These are phyloP conservation scores for Penicillium sp. DNA, from an alignment of 2,329 filamentous ascomycete species.

Conservation along the genomic window DNA sequence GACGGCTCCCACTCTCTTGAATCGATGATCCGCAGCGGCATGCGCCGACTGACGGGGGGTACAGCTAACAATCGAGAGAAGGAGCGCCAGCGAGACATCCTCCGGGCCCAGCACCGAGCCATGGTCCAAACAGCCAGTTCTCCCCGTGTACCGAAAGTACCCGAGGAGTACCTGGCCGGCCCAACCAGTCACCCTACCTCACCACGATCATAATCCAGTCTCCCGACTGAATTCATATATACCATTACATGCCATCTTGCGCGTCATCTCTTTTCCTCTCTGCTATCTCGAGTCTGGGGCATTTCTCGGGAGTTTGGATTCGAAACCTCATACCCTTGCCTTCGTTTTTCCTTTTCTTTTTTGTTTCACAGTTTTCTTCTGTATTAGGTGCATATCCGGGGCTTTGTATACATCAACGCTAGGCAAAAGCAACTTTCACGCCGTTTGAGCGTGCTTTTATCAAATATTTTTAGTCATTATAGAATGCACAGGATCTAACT, in stretches of 20 bases:
- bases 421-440: neutral
- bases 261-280: conserved; percentile 4
- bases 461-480: neutral
- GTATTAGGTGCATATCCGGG: neutral
- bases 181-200: conserved; percentile 42
- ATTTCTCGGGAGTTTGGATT: conserved; percentile 25
- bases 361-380: neutral
- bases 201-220: conserved; percentile 26
- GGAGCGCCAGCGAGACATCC: conserved; percentile 49
- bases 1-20: conserved; percentile 50
- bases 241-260: neutral
- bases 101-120: conserved; percentile 49
- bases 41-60: conserved; percentile 53
- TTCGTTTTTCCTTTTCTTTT: conserved; percentile 9
- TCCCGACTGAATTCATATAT: neutral
- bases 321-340: conserved; percentile 20
- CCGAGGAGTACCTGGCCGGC: conserved; percentile 50
- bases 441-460: neutral
- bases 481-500: neutral
- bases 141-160: conserved; percentile 53
- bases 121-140: conserved; percentile 43
- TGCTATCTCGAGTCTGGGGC: conserved; percentile 14
- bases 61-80: conserved; percentile 45
- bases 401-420: neutral
- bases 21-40: conserved; percentile 50